A percentile compares a stretch with the other conserved stretches of the same genome.
These are phyloP conservation scores for Alternaria gaisen DNA, from an alignment of 2,329 filamentous ascomycete genomes.

Conservation along the genomic window DNA sequence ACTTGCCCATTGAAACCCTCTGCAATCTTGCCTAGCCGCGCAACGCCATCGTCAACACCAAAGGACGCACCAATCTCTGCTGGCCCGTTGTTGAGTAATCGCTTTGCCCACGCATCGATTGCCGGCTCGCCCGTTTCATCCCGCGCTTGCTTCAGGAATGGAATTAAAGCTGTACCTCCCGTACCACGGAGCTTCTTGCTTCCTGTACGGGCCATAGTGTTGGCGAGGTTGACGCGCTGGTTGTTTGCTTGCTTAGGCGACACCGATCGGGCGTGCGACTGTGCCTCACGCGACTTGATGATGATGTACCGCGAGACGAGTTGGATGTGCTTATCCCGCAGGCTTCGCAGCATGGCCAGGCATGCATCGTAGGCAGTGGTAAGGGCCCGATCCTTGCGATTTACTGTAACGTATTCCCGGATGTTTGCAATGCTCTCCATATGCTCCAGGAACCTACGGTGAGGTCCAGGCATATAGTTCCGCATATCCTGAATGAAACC, in stretches of 20 bases:
- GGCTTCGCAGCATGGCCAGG: conserved; percentile 76
- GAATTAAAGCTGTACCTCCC: conserved; percentile 90
- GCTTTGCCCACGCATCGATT: conserved; percentile 71
- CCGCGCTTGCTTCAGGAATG: conserved; percentile 94
- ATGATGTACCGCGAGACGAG: conserved; percentile 97
- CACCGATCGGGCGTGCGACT: conserved; percentile 69
- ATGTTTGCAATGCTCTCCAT: conserved; percentile 85
- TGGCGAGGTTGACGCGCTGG: conserved; percentile 67
- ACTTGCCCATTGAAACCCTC: conserved; percentile 64
- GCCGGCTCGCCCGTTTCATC: conserved; percentile 96
- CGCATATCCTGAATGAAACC: conserved; percentile 99
- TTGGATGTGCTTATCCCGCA: conserved; percentile 94
- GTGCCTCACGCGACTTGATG: conserved; percentile 79
- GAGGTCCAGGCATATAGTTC: conserved; percentile 92
- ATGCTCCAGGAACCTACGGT: conserved; percentile 87
- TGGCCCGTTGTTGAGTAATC: conserved; percentile 65
- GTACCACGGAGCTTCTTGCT: conserved; percentile 79
- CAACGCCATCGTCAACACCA: conserved; percentile 45
- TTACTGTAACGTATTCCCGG: conserved; percentile 77
- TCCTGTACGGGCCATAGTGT: conserved; percentile 46
- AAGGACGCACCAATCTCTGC: conserved; percentile 34
- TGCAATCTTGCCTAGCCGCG: conserved; percentile 60
- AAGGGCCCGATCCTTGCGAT: conserved; percentile 69
- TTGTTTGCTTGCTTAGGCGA: conserved; percentile 60
- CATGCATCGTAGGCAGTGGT: conserved; percentile 89